These are phyloP conservation scores for Zoysia matrella DNA, from an alignment of 202 grass and related monocot genomes.

Conservation along the genomic window DNA sequence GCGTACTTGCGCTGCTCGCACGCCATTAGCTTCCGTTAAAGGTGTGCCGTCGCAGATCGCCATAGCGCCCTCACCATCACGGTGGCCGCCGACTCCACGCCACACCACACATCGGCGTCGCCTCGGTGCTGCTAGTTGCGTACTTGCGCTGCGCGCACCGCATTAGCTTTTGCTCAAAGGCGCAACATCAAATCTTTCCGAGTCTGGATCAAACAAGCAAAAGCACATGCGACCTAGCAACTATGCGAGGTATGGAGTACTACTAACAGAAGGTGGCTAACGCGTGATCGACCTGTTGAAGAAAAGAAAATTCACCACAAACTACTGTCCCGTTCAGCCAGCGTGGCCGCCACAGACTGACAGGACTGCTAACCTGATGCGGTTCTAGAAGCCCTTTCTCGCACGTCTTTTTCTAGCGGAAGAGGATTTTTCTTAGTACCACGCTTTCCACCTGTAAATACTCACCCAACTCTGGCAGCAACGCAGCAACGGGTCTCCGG, in stretches of 20 bases:
- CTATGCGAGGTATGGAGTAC: not conserved
- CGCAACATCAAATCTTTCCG: not conserved
- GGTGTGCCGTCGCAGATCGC: too few relatives aligned
- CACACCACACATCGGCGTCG: too few relatives aligned
- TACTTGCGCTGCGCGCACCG: too few relatives aligned
- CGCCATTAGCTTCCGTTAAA: too few relatives aligned
- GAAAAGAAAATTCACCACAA: not conserved
- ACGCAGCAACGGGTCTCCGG: not conserved
- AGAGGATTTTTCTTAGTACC: not conserved
- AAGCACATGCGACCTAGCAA: not conserved
- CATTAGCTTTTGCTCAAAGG: not conserved
- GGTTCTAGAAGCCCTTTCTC: conserved; percentile 34
- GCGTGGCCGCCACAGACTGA: not conserved
- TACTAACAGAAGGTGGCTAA: too few relatives aligned
- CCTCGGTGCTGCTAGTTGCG: too few relatives aligned
- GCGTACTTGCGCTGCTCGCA: not conserved
- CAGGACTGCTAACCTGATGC: conserved; percentile 10
- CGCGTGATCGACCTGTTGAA: not conserved
- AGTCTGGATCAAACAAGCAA: not conserved
- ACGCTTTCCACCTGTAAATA: conserved; percentile 7
- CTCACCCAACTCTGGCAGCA: not conserved
- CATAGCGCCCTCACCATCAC: too few relatives aligned
- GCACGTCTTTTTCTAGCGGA: not conserved
- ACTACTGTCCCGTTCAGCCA: not conserved
- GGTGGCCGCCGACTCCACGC: too few relatives aligned